phyloP scores from a whole-genome alignment of 306 rosid genomes.

The Malus fusca region DNA sequence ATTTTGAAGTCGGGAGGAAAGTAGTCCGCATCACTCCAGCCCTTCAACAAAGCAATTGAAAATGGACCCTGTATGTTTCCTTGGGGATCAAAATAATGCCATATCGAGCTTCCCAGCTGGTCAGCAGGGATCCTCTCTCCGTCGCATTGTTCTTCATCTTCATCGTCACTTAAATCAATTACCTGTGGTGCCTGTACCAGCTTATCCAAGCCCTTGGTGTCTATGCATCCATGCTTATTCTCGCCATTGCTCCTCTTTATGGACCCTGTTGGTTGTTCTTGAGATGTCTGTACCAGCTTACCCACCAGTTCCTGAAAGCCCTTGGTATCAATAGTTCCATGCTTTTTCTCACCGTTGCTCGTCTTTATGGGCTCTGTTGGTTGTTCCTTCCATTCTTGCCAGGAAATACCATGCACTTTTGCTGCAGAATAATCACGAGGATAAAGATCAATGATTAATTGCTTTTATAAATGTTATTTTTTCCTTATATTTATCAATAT shows the following conservation, averaged over 20 bases:
- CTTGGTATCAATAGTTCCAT: no score
- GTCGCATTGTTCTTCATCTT: constrained; percentile 13
- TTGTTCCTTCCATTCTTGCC: constrained; percentile 25
- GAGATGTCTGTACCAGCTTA: constrained; percentile 6
- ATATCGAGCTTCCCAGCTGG: constrained; percentile 20
- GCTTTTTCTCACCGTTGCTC: no score
- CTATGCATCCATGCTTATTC: no score
- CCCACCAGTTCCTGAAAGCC: no score
- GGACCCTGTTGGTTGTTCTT: constrained; percentile 14
- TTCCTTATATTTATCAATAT: not conserved
- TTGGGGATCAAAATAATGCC: constrained; percentile 73
- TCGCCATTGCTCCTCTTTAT: no score
- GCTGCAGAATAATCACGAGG: not conserved
- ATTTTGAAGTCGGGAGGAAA: constrained; percentile 65
- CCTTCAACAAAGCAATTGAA: constrained; percentile 38
- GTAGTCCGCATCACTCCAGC: constrained; percentile 63
- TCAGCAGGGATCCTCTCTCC: constrained; percentile 16
- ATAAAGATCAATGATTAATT: not conserved
- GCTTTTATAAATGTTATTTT: not conserved
- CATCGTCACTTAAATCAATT: constrained; percentile 52
- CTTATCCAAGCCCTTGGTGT: no score
- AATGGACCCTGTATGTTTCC: constrained; percentile 77
- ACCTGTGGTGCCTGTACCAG: constrained; percentile 25
- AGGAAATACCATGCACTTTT: not conserved
- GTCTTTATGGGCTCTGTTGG: not conserved